These are phyloP conservation scores for Mycena citricolor DNA, from an alignment of 1,284 basidiomycete genomes.

Conservation along the genomic window DNA sequence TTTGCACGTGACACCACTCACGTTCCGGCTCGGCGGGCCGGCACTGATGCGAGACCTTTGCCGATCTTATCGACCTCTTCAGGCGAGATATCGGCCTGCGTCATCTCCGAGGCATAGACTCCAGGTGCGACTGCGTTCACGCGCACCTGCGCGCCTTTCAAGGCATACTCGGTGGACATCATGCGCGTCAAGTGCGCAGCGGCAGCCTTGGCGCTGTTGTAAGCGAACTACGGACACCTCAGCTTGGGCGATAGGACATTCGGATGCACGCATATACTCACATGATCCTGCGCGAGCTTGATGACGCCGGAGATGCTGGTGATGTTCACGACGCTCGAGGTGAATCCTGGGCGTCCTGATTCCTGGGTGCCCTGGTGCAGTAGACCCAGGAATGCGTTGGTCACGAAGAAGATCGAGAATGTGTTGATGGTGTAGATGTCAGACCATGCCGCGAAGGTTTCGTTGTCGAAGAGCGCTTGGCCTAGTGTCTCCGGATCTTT, in stretches of 20 bases:
- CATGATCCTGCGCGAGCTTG: slow-evolving; percentile 73
- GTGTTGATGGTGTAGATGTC: slow-evolving; percentile 65
- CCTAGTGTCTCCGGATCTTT: slow-evolving; percentile 63
- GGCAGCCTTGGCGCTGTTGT: slow-evolving; percentile 79
- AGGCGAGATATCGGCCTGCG: slow-evolving; percentile 46
- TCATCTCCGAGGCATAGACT: slow-evolving; percentile 77
- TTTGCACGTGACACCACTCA: slow-evolving; percentile 42
- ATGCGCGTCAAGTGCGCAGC: slow-evolving; percentile 71
- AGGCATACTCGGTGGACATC: slow-evolving; percentile 71
- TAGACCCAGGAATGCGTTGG: slow-evolving; percentile 72
- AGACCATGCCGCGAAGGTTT: slow-evolving; percentile 62
- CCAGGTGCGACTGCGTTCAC: slow-evolving; percentile 75
- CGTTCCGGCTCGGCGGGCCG: slow-evolving; percentile 64
- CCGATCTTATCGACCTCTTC: slow-evolving; percentile 55
- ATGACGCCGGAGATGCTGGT: slow-evolving; percentile 72
- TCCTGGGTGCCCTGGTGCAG: slow-evolving; percentile 70
- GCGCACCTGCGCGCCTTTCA: slow-evolving; percentile 66
- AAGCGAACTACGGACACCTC: slow-evolving; percentile 61
- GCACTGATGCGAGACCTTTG: slow-evolving; percentile 57
- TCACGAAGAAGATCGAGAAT: slow-evolving; percentile 71
- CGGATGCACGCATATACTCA: slow-evolving; percentile 32
- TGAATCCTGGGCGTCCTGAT: slow-evolving; percentile 41
- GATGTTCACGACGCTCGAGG: slow-evolving; percentile 70
- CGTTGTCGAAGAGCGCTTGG: slow-evolving; percentile 63
- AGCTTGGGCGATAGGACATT: neutral